Evolutionary conservation across 768 basidiomycete genomes (phyloP).

Genomic region (Panellus pusillus): DNA sequence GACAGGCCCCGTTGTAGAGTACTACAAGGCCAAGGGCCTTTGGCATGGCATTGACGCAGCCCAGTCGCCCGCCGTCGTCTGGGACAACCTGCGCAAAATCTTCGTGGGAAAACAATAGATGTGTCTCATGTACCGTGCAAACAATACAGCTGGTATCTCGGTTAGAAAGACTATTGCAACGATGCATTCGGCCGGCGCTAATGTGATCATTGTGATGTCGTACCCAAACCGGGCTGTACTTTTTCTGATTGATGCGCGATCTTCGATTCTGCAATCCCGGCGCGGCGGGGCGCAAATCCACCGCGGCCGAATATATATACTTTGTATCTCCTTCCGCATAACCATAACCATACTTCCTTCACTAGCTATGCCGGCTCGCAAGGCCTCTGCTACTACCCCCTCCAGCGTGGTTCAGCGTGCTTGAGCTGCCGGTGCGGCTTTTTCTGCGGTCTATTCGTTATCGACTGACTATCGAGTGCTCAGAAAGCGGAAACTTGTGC

Average conservation of each 20-base stretch:
- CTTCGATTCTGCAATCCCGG: background rate
- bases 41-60: conserved; percentile 94
- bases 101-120: conserved; percentile 55
- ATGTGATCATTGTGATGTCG: too few relatives aligned
- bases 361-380: conserved; percentile 27
- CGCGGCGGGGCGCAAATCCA: conserved; percentile 6
- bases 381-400: conserved; percentile 28
- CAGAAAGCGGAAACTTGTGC: conserved; percentile 40
- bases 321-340: too few relatives aligned
- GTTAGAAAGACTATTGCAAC: background rate
- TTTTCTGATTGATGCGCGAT: background rate
- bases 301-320: conserved; percentile 7
- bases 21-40: conserved; percentile 89
- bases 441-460: background rate
- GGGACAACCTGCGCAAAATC: conserved; percentile 74
- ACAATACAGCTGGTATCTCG: conserved; percentile 10
- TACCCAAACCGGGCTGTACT: too few relatives aligned
- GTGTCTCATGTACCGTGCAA: conserved; percentile 14
- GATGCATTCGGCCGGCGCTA: background rate
- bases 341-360: background rate
- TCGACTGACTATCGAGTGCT: background rate
- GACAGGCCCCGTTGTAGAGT: conserved; percentile 94
- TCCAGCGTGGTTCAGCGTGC: conserved; percentile 40
- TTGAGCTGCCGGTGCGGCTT: conserved; percentile 32
- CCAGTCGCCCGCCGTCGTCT: conserved; percentile 89